Conservation (phyloP, 1,284 basidiomycete genomes). For the Gymnopus androsaceus region DNA sequence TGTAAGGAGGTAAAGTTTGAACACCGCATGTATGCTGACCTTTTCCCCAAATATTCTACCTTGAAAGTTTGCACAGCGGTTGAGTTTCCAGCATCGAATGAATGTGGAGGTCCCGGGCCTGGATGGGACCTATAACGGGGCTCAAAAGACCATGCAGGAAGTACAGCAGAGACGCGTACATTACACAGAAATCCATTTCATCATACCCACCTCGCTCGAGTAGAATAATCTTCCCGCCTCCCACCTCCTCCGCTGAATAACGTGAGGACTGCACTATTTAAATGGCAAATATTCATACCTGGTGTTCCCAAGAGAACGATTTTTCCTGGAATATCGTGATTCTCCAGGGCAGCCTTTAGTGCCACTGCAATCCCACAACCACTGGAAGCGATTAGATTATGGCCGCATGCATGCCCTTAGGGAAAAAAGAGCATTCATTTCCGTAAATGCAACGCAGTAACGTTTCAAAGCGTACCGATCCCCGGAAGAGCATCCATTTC, state of each 20-base stretch:
- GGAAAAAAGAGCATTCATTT: too few species aligned
- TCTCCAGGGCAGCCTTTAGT: conserved; percentile 65
- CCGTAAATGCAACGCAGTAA: too few species aligned
- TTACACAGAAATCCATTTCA: conserved; percentile 77
- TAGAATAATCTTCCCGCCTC: conserved; percentile 76
- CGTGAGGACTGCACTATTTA: background rate
- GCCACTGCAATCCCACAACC: conserved; percentile 79
- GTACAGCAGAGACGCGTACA: conserved; percentile 43
- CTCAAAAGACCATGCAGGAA: background rate
- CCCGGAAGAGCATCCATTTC: conserved; percentile 71
- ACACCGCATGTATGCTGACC: conserved; percentile 44
- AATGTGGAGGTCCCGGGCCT: conserved; percentile 46
- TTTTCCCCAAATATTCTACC: conserved; percentile 68
- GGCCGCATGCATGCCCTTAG: conserved; percentile 83
- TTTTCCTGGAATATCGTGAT: conserved; percentile 67
- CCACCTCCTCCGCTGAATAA: conserved; percentile 72
- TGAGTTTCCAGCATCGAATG: conserved; percentile 51
- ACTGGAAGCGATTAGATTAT: conserved; percentile 83
- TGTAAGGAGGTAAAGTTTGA: conserved; percentile 9
- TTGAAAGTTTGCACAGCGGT: conserved; percentile 60
- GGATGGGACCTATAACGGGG: conserved; percentile 70
- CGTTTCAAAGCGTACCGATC: too few species aligned
- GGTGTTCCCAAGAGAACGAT: conserved; percentile 85
- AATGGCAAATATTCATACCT: conserved; percentile 45
- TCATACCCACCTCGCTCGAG: conserved; percentile 74